Conservation (phyloP, 495 filamentous ascomycete genomes). For the Podospora australis region DNA sequence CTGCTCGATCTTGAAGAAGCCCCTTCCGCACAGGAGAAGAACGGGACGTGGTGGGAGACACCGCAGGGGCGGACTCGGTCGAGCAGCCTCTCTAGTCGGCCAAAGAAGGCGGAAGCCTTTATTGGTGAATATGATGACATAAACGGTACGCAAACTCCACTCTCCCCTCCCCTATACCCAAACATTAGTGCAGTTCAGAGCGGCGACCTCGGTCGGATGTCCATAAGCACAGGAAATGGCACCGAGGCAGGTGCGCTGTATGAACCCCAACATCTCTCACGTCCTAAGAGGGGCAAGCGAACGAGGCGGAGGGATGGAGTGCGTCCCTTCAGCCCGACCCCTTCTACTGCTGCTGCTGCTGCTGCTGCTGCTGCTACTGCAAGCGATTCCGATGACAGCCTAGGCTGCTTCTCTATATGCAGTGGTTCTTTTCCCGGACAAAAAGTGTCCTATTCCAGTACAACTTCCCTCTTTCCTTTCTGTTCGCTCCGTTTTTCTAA, state of each 20-base stretch:
- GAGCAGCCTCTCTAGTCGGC: constrained; percentile 31
- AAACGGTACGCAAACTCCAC: constrained; percentile 34
- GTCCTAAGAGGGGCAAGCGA: constrained; percentile 9
- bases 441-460: constrained; percentile 12
- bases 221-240: neutral
- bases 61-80: constrained; percentile 32
- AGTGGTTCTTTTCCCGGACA: constrained; percentile 10
- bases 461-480: constrained; percentile 6
- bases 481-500: neutral
- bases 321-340: constrained; percentile 17
- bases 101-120: constrained; percentile 38
- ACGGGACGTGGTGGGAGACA: constrained; percentile 50
- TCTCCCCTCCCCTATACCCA: constrained; percentile 5
- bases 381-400: constrained; percentile 16
- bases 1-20: constrained; percentile 43
- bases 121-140: constrained; percentile 47
- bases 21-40: constrained; percentile 28
- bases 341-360: constrained; percentile 1
- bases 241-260: constrained; percentile 1
- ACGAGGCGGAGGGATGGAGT: constrained; percentile 13
- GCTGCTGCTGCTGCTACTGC: constrained; percentile 4
- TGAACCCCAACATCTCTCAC: constrained; percentile 11
- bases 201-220: constrained; percentile 7
- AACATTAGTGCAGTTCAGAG: constrained; percentile 15
- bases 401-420: constrained; percentile 16